Evolutionary conservation across 805 yeast genomes (phyloP).

Genomic region (Metschnikowia matae): DNA sequence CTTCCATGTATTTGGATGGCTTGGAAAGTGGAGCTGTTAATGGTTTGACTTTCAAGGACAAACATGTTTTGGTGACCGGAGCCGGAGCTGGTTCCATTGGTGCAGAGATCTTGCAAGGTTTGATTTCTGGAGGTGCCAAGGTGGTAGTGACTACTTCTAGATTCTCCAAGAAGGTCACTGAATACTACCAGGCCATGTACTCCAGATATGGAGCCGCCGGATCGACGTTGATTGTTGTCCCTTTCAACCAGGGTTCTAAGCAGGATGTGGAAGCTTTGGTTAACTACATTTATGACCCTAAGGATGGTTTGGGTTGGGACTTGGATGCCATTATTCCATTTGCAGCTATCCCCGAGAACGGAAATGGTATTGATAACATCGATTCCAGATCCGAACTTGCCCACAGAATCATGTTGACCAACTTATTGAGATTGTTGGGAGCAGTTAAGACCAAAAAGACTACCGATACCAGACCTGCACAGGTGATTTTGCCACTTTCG

Average conservation of each 20-base stretch:
- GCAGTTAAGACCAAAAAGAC: conserved; percentile 80
- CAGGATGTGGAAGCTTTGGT: conserved; percentile 87
- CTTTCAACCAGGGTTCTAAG: conserved; percentile 97
- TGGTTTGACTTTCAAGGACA: conserved; percentile 86
- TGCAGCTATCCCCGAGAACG: conserved; percentile 99
- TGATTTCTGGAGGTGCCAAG: conserved; percentile 96
- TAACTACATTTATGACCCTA: conserved; percentile 79
- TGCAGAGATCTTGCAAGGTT: conserved; percentile 92
- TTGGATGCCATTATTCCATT: conserved; percentile 94
- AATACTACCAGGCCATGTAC: conserved; percentile 90
- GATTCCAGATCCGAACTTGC: conserved; percentile 97
- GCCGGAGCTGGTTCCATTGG: conserved; percentile 99
- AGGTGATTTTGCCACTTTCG: conserved; percentile 91
- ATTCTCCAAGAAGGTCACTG: conserved; percentile 90
- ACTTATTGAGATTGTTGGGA: conserved; percentile 89
- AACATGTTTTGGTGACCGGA: conserved; percentile 90
- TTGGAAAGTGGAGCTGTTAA: conserved; percentile 92
- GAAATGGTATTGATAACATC: conserved; percentile 88
- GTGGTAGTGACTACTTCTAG: conserved; percentile 95
- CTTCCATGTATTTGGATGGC: conserved; percentile 80
- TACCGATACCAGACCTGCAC: conserved; percentile 95
- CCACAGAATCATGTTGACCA: conserved; percentile 97
- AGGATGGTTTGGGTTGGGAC: conserved; percentile 97
- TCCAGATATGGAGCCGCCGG: conserved; percentile 91
- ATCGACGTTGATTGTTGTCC: conserved; percentile 90